Conservation (phyloP, 2,329 filamentous ascomycete species). For the Aureobasidium leucospermi region DNA sequence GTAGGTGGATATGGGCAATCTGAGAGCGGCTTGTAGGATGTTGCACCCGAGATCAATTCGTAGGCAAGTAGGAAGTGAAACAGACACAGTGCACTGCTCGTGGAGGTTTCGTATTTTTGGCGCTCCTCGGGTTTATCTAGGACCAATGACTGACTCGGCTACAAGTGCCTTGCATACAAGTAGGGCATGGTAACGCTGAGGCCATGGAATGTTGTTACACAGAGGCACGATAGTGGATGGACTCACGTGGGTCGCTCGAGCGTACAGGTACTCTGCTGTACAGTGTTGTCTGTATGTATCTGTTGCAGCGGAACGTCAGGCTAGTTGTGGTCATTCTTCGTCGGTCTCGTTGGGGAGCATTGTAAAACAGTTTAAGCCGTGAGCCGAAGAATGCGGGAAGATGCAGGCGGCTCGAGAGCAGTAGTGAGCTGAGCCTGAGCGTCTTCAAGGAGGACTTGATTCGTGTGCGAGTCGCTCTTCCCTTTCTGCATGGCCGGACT, state of each 20-base stretch:
- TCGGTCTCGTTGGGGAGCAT: neutral
- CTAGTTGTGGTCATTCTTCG: neutral
- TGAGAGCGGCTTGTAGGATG: constrained; percentile 1
- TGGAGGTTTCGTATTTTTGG: constrained; percentile 8
- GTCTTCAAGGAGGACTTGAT: neutral
- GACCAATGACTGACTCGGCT: constrained; percentile 1
- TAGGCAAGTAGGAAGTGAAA: constrained; percentile 9
- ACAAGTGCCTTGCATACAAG: constrained; percentile 4
- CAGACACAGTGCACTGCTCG: constrained; percentile 8
- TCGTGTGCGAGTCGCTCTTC: constrained; percentile 9
- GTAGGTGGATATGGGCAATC: constrained; percentile 3
- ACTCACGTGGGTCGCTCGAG: constrained; percentile 10
- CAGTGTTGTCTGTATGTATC: neutral
- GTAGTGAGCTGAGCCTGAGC: neutral
- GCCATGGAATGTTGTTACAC: neutral
- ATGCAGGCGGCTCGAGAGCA: constrained; percentile 3
- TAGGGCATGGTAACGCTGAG: neutral
- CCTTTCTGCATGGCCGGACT: constrained; percentile 6
- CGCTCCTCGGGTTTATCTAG: neutral
- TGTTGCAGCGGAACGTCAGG: neutral
- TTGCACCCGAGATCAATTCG: constrained; percentile 10
- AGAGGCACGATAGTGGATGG: neutral
- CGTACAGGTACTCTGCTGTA: neutral
- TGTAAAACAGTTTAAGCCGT: neutral
- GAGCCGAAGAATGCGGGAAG: constrained; percentile 2